Conservation (phyloP, 352 stramenopile genomes). For the Pythium phragmitis region DNA sequence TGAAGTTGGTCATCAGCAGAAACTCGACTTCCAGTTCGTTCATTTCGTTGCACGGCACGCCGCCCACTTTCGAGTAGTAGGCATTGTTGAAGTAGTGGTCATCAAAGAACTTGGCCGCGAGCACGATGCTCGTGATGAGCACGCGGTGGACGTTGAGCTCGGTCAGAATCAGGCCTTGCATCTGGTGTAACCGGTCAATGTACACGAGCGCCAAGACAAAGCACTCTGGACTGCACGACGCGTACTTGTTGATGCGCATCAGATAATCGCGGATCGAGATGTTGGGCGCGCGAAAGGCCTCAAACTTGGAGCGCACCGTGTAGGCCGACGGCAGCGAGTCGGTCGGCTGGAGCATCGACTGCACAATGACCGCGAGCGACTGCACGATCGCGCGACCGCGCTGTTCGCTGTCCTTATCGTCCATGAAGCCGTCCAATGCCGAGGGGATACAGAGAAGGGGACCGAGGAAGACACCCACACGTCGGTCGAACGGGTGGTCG, state of each 20-base stretch:
- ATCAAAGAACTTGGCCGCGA: conserved; percentile 99
- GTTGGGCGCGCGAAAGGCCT: conserved; percentile 76
- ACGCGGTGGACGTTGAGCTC: conserved; percentile 98
- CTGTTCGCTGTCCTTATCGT: conserved; percentile 64
- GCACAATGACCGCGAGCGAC: conserved; percentile 71
- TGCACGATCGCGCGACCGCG: conserved; percentile 77
- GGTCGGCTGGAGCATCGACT: conserved; percentile 75
- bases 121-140: conserved; percentile 96
- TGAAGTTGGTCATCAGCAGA: conserved; percentile 98
- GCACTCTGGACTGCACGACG: conserved; percentile 97
- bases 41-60: conserved; percentile 92
- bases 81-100: conserved; percentile 99
- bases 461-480: not conserved
- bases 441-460: not conserved
- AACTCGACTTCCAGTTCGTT: conserved; percentile 98
- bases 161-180: conserved; percentile 95
- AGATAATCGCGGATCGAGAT: conserved; percentile 87
- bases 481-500: conserved; percentile 5
- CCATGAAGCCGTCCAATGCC: conserved; percentile 23
- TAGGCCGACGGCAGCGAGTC: conserved; percentile 59
- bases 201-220: conserved; percentile 99
- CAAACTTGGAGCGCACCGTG: conserved; percentile 76
- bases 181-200: conserved; percentile 98
- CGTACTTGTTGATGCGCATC: conserved; percentile 96
- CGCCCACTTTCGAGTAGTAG: conserved; percentile 98